A percentile compares a stretch with the other conserved stretches of the same genome.
phyloP scores from a whole-genome alignment of 345 rosid species.

The Geranium brycei region DNA sequence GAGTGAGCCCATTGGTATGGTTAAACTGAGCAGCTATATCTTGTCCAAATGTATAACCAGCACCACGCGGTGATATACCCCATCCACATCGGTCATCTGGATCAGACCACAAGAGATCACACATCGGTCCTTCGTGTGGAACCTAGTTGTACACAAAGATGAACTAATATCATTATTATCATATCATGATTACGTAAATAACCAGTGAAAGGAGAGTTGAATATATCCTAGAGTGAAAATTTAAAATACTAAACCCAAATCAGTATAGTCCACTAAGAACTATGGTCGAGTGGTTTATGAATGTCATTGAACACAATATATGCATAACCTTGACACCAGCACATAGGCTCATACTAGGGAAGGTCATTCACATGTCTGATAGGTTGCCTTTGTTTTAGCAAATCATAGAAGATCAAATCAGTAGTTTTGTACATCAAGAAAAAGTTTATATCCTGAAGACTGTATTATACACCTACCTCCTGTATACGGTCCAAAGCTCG shows the following conservation, averaged over 20 bases:
- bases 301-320: no score
- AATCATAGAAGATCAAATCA: no score
- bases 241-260: neutral
- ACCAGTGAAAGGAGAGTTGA: neutral
- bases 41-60: slow-evolving; percentile 91
- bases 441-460: neutral
- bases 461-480: slow-evolving; percentile 32
- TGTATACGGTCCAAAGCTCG: slow-evolving; percentile 91
- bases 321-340: no score
- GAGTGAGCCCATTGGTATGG: slow-evolving; percentile 70
- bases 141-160: slow-evolving; percentile 35
- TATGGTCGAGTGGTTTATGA: no score
- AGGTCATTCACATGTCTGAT: no score
- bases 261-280: no score
- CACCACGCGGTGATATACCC: slow-evolving; percentile 99
- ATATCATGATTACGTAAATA: neutral
- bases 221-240: neutral
- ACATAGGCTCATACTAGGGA: no score
- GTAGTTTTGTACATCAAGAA: no score
- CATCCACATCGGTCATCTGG: slow-evolving; percentile 96
- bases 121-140: slow-evolving; percentile 98
- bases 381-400: no score
- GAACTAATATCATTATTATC: neutral
- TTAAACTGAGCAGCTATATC: slow-evolving; percentile 82
- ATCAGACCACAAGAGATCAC: slow-evolving; percentile 96